Base-by-base conservation (phyloP, 2,329 filamentous ascomycete genomes). In the Cordyceps militaris region DNA sequence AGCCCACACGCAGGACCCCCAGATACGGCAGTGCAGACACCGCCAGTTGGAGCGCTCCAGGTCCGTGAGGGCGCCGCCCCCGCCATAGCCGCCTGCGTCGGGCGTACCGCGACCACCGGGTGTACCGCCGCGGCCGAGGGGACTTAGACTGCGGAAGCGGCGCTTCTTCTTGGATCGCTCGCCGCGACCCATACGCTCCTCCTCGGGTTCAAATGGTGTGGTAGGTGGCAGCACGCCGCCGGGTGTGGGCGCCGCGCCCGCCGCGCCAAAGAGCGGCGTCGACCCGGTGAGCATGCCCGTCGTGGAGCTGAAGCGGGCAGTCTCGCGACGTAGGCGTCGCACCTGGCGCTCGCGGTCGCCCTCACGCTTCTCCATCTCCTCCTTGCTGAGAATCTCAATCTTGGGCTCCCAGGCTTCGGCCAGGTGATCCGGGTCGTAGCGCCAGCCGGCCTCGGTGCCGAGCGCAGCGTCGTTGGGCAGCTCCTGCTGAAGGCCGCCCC, bases 301-400 rank as follows among this genome's bases (percentile, higher is more conserved):
- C 23, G 88, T 94, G 46, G 89, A 93, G 59, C 89, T 94, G 70
- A 97, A 96, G 26, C 91, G 83, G 1, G 93, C 93, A 10, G 93
- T 97, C 71, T 99, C 94, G 68, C 94, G 82, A 57, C 94, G 83
- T 61, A 97, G 75, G 59, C 94, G 82, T 59, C 94, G 82, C 40
- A 97, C 88, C 72, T 97, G 91, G 57, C 94, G 81, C 72, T 99
- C 94, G 43, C 94, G 83, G 69, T 99, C 94, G 53, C 91, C 91
- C 72, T 99, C 94, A 28, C 94, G 84, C 75, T 96, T 96, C 73
- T 99, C 94, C 56, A 99, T 97, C 68, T 99, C 94, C 66, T 99
- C 94, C 65, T 96, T 96, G 40, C 87, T 92, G 2, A 99, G 75
- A 0, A 81, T 79, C 70, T 93, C 89, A 9, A 94, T 79, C 74